These are phyloP conservation scores for Ceratocystis albifundus DNA, from an alignment of 2,329 filamentous ascomycete genomes.

Conservation along the genomic window DNA sequence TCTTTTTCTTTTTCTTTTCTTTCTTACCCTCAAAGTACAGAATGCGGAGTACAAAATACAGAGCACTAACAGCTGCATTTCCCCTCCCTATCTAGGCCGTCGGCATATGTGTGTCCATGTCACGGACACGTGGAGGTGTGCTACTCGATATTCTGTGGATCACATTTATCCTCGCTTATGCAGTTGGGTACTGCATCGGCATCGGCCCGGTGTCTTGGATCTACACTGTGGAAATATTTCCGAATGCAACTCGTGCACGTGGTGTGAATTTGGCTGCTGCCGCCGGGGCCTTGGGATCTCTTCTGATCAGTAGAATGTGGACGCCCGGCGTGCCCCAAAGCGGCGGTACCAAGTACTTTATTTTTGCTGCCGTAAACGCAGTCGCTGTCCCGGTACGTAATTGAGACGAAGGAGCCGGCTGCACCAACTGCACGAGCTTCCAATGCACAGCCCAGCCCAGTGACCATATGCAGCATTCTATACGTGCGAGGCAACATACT, in stretches of 20 bases:
- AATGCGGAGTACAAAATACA: not conserved
- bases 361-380: constrained; percentile 45
- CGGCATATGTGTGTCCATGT: constrained; percentile 19
- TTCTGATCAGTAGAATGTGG: constrained; percentile 45
- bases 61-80: constrained; percentile 23
- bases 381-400: constrained; percentile 35
- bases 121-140: not conserved
- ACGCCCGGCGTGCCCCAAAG: constrained; percentile 26
- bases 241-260: constrained; percentile 44
- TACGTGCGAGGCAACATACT: not conserved
- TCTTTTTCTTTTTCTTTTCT: not conserved
- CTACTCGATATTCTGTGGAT: constrained; percentile 40
- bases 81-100: constrained; percentile 34
- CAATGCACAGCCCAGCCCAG: not conserved
- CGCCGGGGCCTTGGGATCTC: constrained; percentile 43
- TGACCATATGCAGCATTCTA: not conserved
- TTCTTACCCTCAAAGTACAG: too few species aligned
- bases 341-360: constrained; percentile 44
- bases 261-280: constrained; percentile 46
- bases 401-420: not conserved
- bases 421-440: not conserved
- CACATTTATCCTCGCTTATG: constrained; percentile 47
- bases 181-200: constrained; percentile 46
- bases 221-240: constrained; percentile 51
- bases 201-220: constrained; percentile 49